Percentiles rank a stretch among this genome's conserved stretches.
phyloP scores from a whole-genome alignment of 805 yeast genomes.

The Lipomyces sp. region DNA sequence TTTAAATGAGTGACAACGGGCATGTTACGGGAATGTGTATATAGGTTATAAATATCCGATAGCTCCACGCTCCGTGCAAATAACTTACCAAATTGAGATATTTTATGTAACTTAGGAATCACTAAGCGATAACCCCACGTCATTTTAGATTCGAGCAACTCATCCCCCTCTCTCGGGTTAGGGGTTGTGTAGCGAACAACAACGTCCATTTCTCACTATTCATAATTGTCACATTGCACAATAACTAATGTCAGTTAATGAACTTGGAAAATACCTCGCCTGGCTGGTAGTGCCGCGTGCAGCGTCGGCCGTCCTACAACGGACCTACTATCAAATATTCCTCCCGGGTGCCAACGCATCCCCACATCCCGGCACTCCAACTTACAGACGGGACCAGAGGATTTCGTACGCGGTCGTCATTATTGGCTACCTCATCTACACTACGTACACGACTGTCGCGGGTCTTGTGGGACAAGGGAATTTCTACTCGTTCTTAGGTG shows the following conservation, averaged over 20 bases:
- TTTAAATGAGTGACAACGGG: too few species aligned
- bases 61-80: too few species aligned
- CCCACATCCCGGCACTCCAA: constrained; percentile 18
- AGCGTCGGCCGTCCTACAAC: constrained; percentile 37
- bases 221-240: background rate
- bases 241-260: background rate
- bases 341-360: constrained; percentile 14
- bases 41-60: too few species aligned
- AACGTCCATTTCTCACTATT: too few species aligned
- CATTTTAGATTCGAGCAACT: background rate
- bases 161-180: background rate
- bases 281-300: constrained; percentile 40
- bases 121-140: too few species aligned
- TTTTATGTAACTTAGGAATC: too few species aligned
- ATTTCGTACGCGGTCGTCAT: constrained; percentile 35
- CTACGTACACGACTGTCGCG: constrained; percentile 36
- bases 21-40: too few species aligned
- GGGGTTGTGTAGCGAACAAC: too few species aligned
- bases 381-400: constrained; percentile 26
- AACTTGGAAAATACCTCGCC: constrained; percentile 14
- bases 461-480: constrained; percentile 33
- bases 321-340: constrained; percentile 28
- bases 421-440: constrained; percentile 33
- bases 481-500: constrained; percentile 38
- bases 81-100: too few species aligned